These are phyloP conservation scores for Cystoderma amianthinum DNA, from an alignment of 768 basidiomycete species.

Conservation along the genomic window DNA sequence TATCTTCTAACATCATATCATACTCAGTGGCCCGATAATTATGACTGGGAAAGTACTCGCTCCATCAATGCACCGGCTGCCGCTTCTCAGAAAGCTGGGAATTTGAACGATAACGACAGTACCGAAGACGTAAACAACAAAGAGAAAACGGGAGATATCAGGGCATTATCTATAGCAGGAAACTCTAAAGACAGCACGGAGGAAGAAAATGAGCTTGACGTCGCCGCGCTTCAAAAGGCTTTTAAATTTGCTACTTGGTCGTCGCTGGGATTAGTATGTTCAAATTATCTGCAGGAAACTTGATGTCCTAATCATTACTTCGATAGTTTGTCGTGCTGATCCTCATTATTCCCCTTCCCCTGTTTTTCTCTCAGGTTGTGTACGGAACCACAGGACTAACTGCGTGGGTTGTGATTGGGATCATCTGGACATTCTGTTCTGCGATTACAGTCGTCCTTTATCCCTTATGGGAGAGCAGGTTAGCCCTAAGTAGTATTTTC, in stretches of 20 bases:
- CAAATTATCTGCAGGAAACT: slow-evolving; percentile 2
- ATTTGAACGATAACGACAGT: slow-evolving; percentile 15
- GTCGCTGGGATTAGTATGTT: slow-evolving; percentile 55
- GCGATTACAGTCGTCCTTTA: slow-evolving; percentile 73
- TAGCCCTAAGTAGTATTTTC: slow-evolving; percentile 50
- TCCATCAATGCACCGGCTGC: slow-evolving; percentile 52
- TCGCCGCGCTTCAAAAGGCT: slow-evolving; percentile 57
- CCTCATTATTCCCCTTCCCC: slow-evolving; percentile 74
- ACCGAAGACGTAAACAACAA: slow-evolving; percentile 27
- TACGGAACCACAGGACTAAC: slow-evolving; percentile 59
- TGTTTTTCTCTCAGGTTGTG: slow-evolving; percentile 78
- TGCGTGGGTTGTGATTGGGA: slow-evolving; percentile 77
- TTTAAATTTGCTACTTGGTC: slow-evolving; percentile 79
- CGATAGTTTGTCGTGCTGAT: slow-evolving; percentile 54
- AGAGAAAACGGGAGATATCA: slow-evolving; percentile 18
- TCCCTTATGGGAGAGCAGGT: slow-evolving; percentile 80
- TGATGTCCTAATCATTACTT: slow-evolving; percentile 1
- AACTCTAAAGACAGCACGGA: slow-evolving; percentile 29
- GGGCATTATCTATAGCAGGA: slow-evolving; percentile 19
- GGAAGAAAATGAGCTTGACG: slow-evolving; percentile 56
- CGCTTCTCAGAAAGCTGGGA: slow-evolving; percentile 8
- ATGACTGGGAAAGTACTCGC: slow-evolving; percentile 74
- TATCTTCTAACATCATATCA: not conserved
- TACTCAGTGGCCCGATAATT: slow-evolving; percentile 70
- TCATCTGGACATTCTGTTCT: slow-evolving; percentile 81